Base-by-base conservation (phyloP, 805 yeast genomes). In the Kazachstania viticola region DNA sequence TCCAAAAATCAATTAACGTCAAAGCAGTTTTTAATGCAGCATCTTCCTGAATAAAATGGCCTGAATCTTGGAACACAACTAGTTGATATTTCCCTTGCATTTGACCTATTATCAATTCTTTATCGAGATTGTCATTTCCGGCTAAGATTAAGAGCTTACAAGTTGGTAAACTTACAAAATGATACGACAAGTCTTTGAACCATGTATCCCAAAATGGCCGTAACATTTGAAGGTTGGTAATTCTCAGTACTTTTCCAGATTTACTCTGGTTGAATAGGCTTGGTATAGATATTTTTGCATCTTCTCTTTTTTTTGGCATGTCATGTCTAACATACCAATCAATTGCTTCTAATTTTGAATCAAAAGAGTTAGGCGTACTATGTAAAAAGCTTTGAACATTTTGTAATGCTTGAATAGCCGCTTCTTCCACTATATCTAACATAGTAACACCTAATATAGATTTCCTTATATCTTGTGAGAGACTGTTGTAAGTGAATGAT, bases 51-150 rank as follows among this genome's bases (percentile, higher is more conserved):
- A 93, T 61, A 45, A 87, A 91, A 58, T 91, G 99, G 1, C 97
- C 96, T 2, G 85, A 64, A 33, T 76, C 79, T 39, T 68, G 73
- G 51, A 84, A 78, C 4, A 85, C 91, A 11, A 82, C 75, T 25
- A 91, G 65, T 57, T 93, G 99, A 54, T 79, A 91, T 51, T 75
- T 78, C 2, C 99, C 99, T 58, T 87, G 97, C 98, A 91, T 91
- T 56, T 93, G 98, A 1, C 96, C 99, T 31, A 91, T 75, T 55
- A 87, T 84, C 29, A 91, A 62, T 24, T 71, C 71, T 40, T 79
- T 84, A 56, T 91, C 98, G 19, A 93, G 64, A 14, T 80, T 74
- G 42, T 91, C 96, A 32, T 87, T 79, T 3, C 94, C 94, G 0
- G 97, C 93, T 12, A 93, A 58, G 1, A 91, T 65, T 25, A 91